These are phyloP conservation scores for Sclerotinia nivalis DNA, from an alignment of 2,329 filamentous ascomycete genomes.

Conservation along the genomic window DNA sequence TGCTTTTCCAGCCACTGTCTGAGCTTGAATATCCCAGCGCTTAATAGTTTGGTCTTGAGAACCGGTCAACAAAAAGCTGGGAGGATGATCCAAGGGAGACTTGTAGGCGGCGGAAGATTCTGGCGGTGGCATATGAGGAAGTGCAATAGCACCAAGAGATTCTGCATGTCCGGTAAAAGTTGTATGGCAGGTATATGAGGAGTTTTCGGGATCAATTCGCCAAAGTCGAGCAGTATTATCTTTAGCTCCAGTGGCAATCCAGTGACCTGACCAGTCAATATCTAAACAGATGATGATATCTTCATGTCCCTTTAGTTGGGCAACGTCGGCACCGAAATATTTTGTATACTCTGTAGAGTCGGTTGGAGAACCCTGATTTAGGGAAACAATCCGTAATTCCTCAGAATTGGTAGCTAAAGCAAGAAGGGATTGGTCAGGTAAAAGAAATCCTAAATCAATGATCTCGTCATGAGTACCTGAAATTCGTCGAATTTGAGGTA, in stretches of 20 bases:
- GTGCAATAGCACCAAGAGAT: constrained; percentile 83
- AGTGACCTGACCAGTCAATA: constrained; percentile 94
- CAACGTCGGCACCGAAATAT: constrained; percentile 90
- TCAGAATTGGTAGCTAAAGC: constrained; percentile 95
- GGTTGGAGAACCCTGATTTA: constrained; percentile 45
- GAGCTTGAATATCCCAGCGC: constrained; percentile 74
- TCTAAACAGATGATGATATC: constrained; percentile 96
- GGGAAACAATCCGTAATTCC: constrained; percentile 83
- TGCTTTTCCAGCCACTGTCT: constrained; percentile 51
- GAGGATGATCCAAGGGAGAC: constrained; percentile 76
- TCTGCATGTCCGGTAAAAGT: constrained; percentile 91
- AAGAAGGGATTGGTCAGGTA: constrained; percentile 76
- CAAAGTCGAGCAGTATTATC: constrained; percentile 93
- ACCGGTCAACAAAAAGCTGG: constrained; percentile 82
- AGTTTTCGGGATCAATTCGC: constrained; percentile 75
- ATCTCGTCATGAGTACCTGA: constrained; percentile 98
- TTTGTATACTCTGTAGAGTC: constrained; percentile 42
- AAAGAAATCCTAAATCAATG: constrained; percentile 87
- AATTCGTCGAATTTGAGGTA: constrained; percentile 65
- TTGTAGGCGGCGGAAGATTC: constrained; percentile 68
- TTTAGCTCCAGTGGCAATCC: constrained; percentile 94
- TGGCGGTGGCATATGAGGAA: constrained; percentile 70
- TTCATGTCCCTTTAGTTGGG: constrained; percentile 82
- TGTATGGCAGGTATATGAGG: constrained; percentile 76
- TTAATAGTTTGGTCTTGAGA: constrained; percentile 96